Evolutionary conservation across 2,329 filamentous ascomycete genomes (phyloP), one percentile per base, ranked within the genome.

Genomic region (Epicoccum nigrum): DNA sequence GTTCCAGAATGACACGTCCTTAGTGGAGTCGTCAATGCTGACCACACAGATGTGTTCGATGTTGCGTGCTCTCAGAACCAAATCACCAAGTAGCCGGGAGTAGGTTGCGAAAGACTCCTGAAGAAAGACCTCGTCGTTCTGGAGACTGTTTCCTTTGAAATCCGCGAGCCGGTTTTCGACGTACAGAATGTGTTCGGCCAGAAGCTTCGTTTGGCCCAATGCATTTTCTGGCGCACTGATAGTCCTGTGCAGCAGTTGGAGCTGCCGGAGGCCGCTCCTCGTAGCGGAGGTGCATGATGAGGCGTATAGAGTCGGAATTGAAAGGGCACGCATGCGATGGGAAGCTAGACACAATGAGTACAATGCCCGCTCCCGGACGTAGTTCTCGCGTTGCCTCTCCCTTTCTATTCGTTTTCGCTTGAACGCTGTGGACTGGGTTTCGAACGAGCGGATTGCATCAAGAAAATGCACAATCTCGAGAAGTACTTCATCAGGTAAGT

Each of bases 101-200:
- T 69, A 68, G 7, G 53, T 35, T 2, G 37, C 15, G 2, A 58
- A 42, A 39, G 57, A 54, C 1, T 53, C 35, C 7, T 25, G 15
- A 5, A 42, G 42, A 1, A 32, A 35, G 4, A 31, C 27, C 1
- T 41, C n/a, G 30, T 63, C 64, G 8, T 51, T 25, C 12, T 43
- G 28, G 0, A 67, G 52, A 17, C 49, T 52, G 30, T 65, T 62
- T 13, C 64, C 67, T 13, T 44, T 32, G 41, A 58, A 52, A 33
- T 69, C 64, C 13, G 55, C 42, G 3, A 64, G 45, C 7, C 66
- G 59, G 31, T 62, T 68, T 31, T 70, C 68, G 11, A 69, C 44
- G 27, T 68, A 70, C 16, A 55, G 41, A 1, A 69, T 15, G 42
- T 62, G 38, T 0, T 45, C 32, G 4, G 39, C 37, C 2, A 64